Base-by-base conservation (phyloP, 768 basidiomycete species). In the Suillus lakei region DNA sequence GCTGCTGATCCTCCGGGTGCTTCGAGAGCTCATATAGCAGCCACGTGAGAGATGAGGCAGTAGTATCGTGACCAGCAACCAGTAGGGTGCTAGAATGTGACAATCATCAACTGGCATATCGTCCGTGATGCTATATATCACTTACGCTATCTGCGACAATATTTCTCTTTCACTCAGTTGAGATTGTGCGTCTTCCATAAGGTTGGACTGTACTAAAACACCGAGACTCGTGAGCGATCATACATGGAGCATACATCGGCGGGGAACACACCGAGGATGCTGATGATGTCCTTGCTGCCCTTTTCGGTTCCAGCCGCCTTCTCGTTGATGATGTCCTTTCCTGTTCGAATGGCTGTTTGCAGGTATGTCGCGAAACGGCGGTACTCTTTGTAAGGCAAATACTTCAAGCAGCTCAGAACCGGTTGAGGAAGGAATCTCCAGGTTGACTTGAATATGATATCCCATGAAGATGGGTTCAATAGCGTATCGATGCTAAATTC, bases 251-350 rank as follows among this genome's bases (percentile, higher is more conserved):
- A 48, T 13, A 12, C 41, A 36, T 62, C 43, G 4, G 23, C 13
- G 10, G 32, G 3, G n/a, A 34, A 63, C 71, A 23, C 51, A 74
- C 76, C 70, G 0, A 79, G 69, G 32, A 79, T 68, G 43, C 77
- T 79, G 70, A 79, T 74, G 26, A 78, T 73, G 61, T 78, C 78
- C 64, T 71, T 76, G 5, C 66, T 63, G 26, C 71, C 72, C 53
- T 74, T 73, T 32, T 69, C 68, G 16, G 70, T 67, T 6, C 66
- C 66, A 10, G 65, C 61, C 0, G 65, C 53, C 13, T 76, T 73
- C 56, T 71, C 66, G 16, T 62, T 60, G 39, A 79, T 62, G 4
- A 79, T 64, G 6, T 58, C 60, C 30, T 66, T 64, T 16, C 75
- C 68, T 15, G 76, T 70, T 3, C 58, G 63, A 60, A 67, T 69